These are phyloP conservation scores for Solanum ahanhuiri DNA, from an alignment of 257 asterid genomes.

Conservation along the genomic window DNA sequence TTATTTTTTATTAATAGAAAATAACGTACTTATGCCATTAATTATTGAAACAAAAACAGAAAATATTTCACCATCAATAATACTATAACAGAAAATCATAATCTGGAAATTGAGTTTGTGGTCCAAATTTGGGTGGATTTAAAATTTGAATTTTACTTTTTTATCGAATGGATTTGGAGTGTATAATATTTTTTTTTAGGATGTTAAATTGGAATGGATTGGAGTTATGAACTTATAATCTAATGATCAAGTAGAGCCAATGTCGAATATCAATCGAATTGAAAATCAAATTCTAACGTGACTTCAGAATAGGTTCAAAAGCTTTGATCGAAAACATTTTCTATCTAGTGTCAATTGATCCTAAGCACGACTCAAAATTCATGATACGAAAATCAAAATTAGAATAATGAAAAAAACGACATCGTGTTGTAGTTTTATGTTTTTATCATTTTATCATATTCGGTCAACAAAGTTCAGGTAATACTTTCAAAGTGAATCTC, in stretches of 20 bases:
- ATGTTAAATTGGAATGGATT: background rate
- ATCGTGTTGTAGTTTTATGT: too few relatives aligned
- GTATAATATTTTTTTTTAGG: too few relatives aligned
- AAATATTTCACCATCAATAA: background rate
- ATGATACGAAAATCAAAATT: too few relatives aligned
- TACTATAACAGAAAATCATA: background rate
- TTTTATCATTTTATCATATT: too few relatives aligned
- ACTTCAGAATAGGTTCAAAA: too few relatives aligned
- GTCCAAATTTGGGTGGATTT: background rate
- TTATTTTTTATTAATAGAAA: background rate
- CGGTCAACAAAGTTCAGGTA: too few relatives aligned
- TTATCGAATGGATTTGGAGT: fast-evolving
- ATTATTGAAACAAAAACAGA: background rate
- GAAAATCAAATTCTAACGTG: background rate
- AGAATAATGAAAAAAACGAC: too few relatives aligned
- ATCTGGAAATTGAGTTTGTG: background rate
- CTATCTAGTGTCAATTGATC: background rate
- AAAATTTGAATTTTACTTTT: background rate
- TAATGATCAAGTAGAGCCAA: background rate
- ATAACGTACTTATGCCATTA: background rate
- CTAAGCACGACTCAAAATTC: background rate
- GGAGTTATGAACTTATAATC: background rate
- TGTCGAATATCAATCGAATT: fast-evolving
- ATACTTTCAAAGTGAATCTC: background rate
- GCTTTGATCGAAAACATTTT: too few relatives aligned